Percentiles rank a stretch among this genome's conserved stretches.
Conservation (phyloP, 2,329 filamentous ascomycete genomes). For the Alternaria ventricosa region DNA sequence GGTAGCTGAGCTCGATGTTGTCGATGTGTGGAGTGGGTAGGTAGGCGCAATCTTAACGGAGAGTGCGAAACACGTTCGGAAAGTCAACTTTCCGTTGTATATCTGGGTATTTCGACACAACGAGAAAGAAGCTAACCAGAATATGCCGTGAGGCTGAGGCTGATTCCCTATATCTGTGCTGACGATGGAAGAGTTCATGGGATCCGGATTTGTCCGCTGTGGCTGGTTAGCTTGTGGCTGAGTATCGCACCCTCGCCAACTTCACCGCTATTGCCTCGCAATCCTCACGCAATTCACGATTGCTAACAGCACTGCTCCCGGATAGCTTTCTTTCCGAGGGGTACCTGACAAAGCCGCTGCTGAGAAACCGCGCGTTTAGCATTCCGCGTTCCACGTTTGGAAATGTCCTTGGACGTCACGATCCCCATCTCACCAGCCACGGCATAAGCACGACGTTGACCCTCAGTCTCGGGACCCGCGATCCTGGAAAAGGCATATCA, state of each 20-base stretch:
- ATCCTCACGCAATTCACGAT: not conserved
- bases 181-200: not conserved
- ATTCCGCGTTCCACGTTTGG: not conserved
- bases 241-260: constrained; percentile 10
- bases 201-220: constrained; percentile 6
- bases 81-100: constrained; percentile 23
- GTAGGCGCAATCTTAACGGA: constrained; percentile 12
- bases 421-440: constrained; percentile 2
- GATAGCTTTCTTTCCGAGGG: not conserved
- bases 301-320: not conserved
- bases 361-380: not conserved
- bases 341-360: not conserved
- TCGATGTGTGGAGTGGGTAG: constrained; percentile 4
- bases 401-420: not conserved
- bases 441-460: not conserved
- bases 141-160: constrained; percentile 13
- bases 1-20: constrained; percentile 19
- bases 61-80: constrained; percentile 22
- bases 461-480: not conserved
- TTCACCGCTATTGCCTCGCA: constrained; percentile 19
- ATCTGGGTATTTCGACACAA: constrained; percentile 10
- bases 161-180: constrained; percentile 16
- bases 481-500: not conserved
- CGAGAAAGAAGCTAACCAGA: constrained; percentile 19
- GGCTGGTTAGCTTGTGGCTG: constrained; percentile 22